Evolutionary conservation across 78 protist species (phyloP).

Genomic region (Tieghemostelium lacteum): DNA sequence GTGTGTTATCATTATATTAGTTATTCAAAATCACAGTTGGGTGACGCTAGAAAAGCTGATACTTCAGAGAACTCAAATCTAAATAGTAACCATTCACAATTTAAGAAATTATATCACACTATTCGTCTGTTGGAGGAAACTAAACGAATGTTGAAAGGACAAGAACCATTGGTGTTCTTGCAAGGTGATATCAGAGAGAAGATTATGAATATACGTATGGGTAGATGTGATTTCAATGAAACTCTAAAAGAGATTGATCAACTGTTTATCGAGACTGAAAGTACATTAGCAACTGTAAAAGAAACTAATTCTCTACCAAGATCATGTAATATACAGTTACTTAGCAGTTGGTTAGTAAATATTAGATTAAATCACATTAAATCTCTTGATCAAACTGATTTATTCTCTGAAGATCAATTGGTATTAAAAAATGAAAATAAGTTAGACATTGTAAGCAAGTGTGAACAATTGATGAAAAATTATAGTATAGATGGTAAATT

Average conservation of each 20-base stretch:
- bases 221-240: neutral
- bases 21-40: conserved; percentile 40
- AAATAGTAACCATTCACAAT: conserved; percentile 43
- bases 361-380: conserved; percentile 40
- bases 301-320: neutral
- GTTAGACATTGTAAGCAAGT: neutral
- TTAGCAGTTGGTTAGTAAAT: conserved; percentile 32
- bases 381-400: neutral
- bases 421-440: neutral
- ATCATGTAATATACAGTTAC: neutral
- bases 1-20: conserved; percentile 43
- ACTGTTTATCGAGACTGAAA: neutral
- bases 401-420: neutral
- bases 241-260: neutral
- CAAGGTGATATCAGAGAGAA: conserved; percentile 38
- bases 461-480: neutral
- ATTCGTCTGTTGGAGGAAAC: conserved; percentile 28
- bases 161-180: conserved; percentile 28
- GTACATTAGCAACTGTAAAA: neutral
- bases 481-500: neutral
- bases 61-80: neutral
- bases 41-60: conserved; percentile 18
- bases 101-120: conserved; percentile 67
- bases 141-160: conserved; percentile 23
- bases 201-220: conserved; percentile 51